Base-by-base conservation (phyloP, 805 yeast genomes). In the Lipomyces kockii region DNA sequence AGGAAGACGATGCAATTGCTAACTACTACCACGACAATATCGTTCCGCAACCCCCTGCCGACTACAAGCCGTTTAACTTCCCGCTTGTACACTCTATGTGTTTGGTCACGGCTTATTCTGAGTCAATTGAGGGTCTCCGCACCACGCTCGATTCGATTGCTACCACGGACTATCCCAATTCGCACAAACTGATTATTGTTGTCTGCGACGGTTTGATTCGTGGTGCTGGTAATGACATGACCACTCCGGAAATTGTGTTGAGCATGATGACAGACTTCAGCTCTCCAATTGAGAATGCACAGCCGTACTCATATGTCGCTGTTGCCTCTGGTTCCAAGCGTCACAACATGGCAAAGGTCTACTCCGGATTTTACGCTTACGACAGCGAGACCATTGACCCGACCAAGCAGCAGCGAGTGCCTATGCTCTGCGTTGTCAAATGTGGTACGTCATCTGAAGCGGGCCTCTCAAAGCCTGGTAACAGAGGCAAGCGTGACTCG, bases 311-410 rank as follows among this genome's bases (percentile, higher is more conserved):
- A 0, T 94, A 95, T 77, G 97, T 95, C 49, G 97, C 98, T 7
- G 98, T 95, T 53, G 97, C 97, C 2, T 90, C 90, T 73, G 99
- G 99, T 73, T 74, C 90, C 3, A 95, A 92, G 80, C 89, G 99
- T 77, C 99, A 95, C 76, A 95, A 95, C 77, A 92, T 93, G 97
- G 98, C 99, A 35, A 94, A 93, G 79, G 92, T 94, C 2, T 94
- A 92, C 76, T 88, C 97, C 12, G 99, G 99, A 0, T 95, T 91
- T 77, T 95, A 95, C 81, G 88, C 88, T 72, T 95, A 93, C 76
- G 87, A 91, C 74, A 90, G 90, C 71, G 75, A 79, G 2, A 90
- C 94, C 0, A 87, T 92, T 56, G 91, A 94, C 1, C 80, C 81
- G 1, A 93, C 90, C 69, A 89, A 89, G 73, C 98, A 94, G 79